Evolutionary conservation across 139 green algal species (phyloP).

Genomic region (Coelastrella sp.): DNA sequence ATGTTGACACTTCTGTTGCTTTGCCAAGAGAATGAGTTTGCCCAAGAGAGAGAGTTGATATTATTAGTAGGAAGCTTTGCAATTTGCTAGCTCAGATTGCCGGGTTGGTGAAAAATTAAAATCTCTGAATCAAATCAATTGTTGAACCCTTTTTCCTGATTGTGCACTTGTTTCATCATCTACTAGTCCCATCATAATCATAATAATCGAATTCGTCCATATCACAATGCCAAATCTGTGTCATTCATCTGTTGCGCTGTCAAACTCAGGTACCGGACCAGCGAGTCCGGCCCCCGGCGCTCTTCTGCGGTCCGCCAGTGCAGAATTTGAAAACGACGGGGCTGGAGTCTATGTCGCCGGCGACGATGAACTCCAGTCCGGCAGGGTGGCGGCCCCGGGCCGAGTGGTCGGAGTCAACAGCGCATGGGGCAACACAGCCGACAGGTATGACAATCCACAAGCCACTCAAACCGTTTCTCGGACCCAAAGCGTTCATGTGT

Average conservation of each 20-base stretch:
- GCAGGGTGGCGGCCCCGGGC: slow-evolving; percentile 4
- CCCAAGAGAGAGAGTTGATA: too few species aligned
- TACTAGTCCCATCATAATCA: too few species aligned
- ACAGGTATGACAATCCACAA: neutral
- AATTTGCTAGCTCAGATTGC: too few species aligned
- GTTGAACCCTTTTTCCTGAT: too few species aligned
- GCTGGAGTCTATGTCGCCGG: neutral
- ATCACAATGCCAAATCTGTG: neutral
- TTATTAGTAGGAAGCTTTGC: too few species aligned
- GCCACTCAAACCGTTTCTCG: neutral
- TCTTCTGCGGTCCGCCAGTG: slow-evolving; percentile 12
- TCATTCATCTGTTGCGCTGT: too few species aligned
- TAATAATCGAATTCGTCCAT: too few species aligned
- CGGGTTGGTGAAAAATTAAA: too few species aligned
- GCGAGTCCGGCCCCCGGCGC: slow-evolving; percentile 2
- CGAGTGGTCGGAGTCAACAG: slow-evolving; percentile 19
- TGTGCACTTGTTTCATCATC: too few species aligned
- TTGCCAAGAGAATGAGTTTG: too few species aligned
- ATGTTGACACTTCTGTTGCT: too few species aligned
- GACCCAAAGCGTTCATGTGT: neutral
- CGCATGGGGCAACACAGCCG: neutral
- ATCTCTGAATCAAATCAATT: too few species aligned
- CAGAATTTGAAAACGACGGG: slow-evolving; percentile 31
- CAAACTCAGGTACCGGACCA: neutral
- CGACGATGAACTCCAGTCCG: neutral